phyloP scores from a whole-genome alignment of 1,139 yeast genomes.

The Candida dubliniensis region DNA sequence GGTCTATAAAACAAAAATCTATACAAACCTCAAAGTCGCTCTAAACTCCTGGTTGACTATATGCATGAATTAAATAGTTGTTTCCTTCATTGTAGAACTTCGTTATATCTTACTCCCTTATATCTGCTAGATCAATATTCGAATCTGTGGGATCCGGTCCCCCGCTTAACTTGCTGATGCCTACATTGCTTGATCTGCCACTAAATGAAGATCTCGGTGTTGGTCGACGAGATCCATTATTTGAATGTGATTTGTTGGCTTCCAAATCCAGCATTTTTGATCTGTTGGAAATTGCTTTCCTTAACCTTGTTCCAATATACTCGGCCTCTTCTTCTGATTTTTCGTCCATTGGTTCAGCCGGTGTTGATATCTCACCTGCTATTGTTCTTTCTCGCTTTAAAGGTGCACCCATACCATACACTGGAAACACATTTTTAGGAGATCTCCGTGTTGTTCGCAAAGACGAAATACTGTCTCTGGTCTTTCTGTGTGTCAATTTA shows the following conservation, averaged over 20 bases:
- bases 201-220: constrained; percentile 2
- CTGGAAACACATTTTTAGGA: constrained; percentile 78
- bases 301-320: constrained; percentile 31
- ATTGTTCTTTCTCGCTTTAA: constrained; percentile 54
- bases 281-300: constrained; percentile 16
- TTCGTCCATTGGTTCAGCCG: constrained; percentile 9
- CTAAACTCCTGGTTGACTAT: too few relatives aligned
- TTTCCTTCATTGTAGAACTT: too few relatives aligned
- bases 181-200: neutral
- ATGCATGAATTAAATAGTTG: too few relatives aligned
- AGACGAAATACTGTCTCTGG: constrained; percentile 5
- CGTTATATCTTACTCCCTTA: too few relatives aligned
- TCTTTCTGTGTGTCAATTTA: constrained; percentile 7
- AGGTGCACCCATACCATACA: constrained; percentile 72
- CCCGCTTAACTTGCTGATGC: neutral
- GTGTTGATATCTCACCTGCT: constrained; percentile 34
- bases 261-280: constrained; percentile 8
- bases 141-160: neutral
- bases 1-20: too few relatives aligned
- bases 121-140: neutral
- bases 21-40: too few relatives aligned
- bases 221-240: neutral
- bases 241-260: constrained; percentile 1
- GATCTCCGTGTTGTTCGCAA: constrained; percentile 28
- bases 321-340: constrained; percentile 22